Evolutionary conservation across 129 eudicot genomes (phyloP), one percentile per base, ranked within the genome.

Genomic region (Artemisia argyi): DNA sequence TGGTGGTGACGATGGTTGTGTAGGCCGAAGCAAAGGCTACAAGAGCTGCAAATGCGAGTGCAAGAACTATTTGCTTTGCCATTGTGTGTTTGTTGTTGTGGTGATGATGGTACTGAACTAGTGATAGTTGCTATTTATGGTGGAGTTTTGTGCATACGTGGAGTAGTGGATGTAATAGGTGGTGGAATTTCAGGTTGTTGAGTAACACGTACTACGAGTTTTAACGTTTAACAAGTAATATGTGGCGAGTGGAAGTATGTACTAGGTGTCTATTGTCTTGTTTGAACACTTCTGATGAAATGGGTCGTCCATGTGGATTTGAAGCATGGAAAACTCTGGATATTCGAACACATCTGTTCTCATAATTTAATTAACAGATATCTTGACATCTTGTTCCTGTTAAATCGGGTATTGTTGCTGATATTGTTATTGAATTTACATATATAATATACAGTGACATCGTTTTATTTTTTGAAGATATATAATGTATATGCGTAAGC

Each of bases 1-100:
- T 13, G 54, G 64, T 55, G 65, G 74, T 69, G 53, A 55, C 0
- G 64, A 69, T 54, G 63, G 64, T 28, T 17, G 51, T 16, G 52
- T 57, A 39, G 14, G 52, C 66, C 17, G 68, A 26, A 35, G 50
- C 26, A 3, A 63, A 63, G 68, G 68, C 68, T 63, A 63, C 51
- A 8, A 63, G 26, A 7, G 68, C 68, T 0, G 68, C 13, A 46
- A 63, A 61, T 15, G 68, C 26, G 24, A 63, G 68, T 63, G 68
- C 68, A 15, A 63, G 51, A 63, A 13, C 26, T 13, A 39, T 9
- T 15, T 39, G 26, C 68, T 63, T 63, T 63, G 68, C 51, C 68
- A 63, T 63, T 63, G 22, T 63, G 50, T 2, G 47, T 16, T 7
- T 7, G 14, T 61, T 28, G 12, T 15, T n/a, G 68, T 63, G 28